These are phyloP conservation scores for Calycina marina DNA, from an alignment of 2,329 filamentous ascomycete genomes.

Conservation along the genomic window DNA sequence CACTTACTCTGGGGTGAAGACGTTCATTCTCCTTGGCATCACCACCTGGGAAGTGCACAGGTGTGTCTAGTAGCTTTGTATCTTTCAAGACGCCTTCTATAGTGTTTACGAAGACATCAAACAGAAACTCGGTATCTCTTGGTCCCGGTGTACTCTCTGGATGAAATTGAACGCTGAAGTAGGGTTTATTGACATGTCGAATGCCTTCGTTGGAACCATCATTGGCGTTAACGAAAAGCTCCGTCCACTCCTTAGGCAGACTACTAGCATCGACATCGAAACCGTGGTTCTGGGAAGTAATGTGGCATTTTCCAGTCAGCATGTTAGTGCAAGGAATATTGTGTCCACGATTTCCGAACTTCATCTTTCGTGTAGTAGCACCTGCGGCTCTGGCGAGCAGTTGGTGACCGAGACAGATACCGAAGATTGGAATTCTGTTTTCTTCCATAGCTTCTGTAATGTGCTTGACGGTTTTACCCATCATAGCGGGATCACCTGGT, in stretches of 20 bases:
- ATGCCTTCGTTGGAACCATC: constrained; percentile 98
- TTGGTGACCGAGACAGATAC: constrained; percentile 93
- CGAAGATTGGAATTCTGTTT: constrained; percentile 77
- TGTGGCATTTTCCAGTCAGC: constrained; percentile 92
- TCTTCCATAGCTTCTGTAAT: constrained; percentile 63
- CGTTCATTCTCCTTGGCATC: constrained; percentile 64
- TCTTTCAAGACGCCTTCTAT: constrained; percentile 60
- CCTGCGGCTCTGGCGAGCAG: constrained; percentile 79
- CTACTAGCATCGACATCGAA: constrained; percentile 77
- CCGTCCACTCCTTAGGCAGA: constrained; percentile 68
- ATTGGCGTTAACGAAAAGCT: constrained; percentile 96
- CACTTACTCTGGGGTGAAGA: constrained; percentile 62
- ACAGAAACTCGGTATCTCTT: constrained; percentile 88
- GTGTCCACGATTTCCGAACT: constrained; percentile 96
- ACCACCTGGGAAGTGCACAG: constrained; percentile 80
- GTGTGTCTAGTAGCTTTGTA: constrained; percentile 48
- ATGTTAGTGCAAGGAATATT: constrained; percentile 97
- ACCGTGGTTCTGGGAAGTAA: constrained; percentile 97
- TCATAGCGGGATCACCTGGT: constrained; percentile 82
- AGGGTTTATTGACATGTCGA: constrained; percentile 68
- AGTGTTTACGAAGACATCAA: constrained; percentile 88
- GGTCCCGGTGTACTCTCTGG: constrained; percentile 94
- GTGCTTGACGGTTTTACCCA: constrained; percentile 67
- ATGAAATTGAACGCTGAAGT: constrained; percentile 99
- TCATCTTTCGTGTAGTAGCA: constrained; percentile 85